Conservation (phyloP, 257 asterid genomes). For the Nicotiana attenuata region DNA sequence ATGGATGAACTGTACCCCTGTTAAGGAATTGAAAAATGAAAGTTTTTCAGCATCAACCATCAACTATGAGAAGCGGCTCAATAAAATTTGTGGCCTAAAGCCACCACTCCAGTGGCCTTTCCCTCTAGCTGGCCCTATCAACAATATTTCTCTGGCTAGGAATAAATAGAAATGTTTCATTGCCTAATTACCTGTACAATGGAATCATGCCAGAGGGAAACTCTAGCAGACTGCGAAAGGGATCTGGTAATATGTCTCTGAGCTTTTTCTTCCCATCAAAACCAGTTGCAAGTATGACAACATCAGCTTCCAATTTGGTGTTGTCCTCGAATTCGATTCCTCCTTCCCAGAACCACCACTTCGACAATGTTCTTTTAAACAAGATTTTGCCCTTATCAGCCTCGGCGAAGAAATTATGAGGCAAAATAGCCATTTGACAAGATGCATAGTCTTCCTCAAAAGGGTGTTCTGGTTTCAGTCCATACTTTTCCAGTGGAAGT, state of each 20-base stretch:
- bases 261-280: constrained; percentile 70
- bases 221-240: constrained; percentile 59
- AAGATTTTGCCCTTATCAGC: constrained; percentile 68
- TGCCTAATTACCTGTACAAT: constrained; percentile 54
- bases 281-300: constrained; percentile 82
- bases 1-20: constrained; percentile 86
- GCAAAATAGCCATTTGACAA: constrained; percentile 95
- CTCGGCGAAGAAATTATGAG: constrained; percentile 65
- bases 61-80: too few relatives aligned
- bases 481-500: constrained; percentile 77
- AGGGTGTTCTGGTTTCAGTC: constrained; percentile 82
- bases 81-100: too few relatives aligned
- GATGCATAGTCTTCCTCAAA: constrained; percentile 93
- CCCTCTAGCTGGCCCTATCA: too few relatives aligned
- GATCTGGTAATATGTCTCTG: constrained; percentile 58
- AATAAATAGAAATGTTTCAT: not conserved
- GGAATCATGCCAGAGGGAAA: constrained; percentile 85
- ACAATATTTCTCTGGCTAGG: not conserved
- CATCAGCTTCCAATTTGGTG: constrained; percentile 65
- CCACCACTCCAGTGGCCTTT: too few relatives aligned
- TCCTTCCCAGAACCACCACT: constrained; percentile 72
- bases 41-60: not conserved
- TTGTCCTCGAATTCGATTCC: constrained; percentile 77
- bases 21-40: not conserved
- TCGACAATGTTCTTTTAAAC: constrained; percentile 49